These are phyloP conservation scores for Fonsecaea pedrosoi DNA, from an alignment of 2,329 filamentous ascomycete species.

Conservation along the genomic window DNA sequence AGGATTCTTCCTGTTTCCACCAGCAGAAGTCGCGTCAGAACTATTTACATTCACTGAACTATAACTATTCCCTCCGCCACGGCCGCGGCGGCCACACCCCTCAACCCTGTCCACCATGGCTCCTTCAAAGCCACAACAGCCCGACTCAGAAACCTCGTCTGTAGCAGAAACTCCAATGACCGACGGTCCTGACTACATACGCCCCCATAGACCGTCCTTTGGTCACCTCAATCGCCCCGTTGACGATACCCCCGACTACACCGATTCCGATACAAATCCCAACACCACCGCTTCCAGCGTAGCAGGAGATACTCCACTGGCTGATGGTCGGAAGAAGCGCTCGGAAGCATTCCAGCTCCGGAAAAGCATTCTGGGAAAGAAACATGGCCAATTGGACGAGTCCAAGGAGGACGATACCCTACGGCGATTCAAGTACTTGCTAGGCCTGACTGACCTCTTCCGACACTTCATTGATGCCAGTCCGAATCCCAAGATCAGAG, in stretches of 20 bases:
- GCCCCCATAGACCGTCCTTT: constrained; percentile 39
- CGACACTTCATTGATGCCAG: constrained; percentile 99
- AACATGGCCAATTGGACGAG: constrained; percentile 88
- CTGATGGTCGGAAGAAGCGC: constrained; percentile 82
- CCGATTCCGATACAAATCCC: constrained; percentile 70
- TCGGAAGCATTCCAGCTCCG: constrained; percentile 88
- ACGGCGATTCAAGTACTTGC: constrained; percentile 88
- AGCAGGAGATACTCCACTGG: constrained; percentile 69
- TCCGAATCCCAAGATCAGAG: constrained; percentile 90
- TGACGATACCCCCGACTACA: constrained; percentile 69
- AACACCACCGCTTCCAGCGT: constrained; percentile 82
- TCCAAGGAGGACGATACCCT: constrained; percentile 98
- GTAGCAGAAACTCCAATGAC: constrained; percentile 57
- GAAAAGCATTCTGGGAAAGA: constrained; percentile 91
- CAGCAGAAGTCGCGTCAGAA: constrained; percentile 27
- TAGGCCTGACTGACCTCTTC: constrained; percentile 95
- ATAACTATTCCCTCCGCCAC: constrained; percentile 27
- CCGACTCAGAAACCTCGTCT: constrained; percentile 51
- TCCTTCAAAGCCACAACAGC: constrained; percentile 44
- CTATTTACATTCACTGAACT: constrained; percentile 15
- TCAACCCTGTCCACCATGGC: constrained; percentile 47
- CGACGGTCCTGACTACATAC: constrained; percentile 43
- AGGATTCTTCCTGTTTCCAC: background rate
- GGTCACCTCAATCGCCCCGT: constrained; percentile 48
- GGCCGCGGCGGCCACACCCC: constrained; percentile 33